Conservation (phyloP, 2,329 filamentous ascomycete species). For the Westerdykella sp. region DNA sequence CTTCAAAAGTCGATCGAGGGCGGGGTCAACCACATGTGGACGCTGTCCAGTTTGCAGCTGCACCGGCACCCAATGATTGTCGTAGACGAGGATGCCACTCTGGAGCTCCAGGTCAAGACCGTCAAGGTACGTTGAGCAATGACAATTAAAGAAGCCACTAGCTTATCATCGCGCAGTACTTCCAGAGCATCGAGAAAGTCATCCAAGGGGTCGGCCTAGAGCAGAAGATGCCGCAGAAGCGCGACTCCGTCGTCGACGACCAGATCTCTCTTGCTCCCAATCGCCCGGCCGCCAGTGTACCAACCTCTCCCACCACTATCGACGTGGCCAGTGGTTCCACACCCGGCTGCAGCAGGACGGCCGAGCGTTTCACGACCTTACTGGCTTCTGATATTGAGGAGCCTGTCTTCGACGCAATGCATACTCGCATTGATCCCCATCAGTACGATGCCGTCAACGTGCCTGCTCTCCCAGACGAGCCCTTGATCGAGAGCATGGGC, state of each 20-base stretch:
- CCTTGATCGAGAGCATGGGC: too few relatives aligned
- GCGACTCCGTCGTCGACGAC: slow-evolving; percentile 30
- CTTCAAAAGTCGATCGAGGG: slow-evolving; percentile 76
- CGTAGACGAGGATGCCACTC: slow-evolving; percentile 65
- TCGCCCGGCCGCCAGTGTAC: too few relatives aligned
- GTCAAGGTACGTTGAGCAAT: slow-evolving; percentile 24
- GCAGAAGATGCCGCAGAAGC: slow-evolving; percentile 38
- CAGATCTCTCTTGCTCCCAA: slow-evolving; percentile 12
- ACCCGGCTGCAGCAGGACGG: too few relatives aligned
- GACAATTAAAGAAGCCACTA: not conserved
- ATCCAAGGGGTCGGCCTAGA: slow-evolving; percentile 41
- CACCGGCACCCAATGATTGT: slow-evolving; percentile 78
- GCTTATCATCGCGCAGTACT: slow-evolving; percentile 33
- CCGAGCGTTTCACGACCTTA: too few relatives aligned
- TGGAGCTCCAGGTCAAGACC: slow-evolving; percentile 45
- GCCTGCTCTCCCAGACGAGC: too few relatives aligned
- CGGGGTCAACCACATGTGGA: slow-evolving; percentile 87
- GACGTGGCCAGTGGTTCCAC: too few relatives aligned
- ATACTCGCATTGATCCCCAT: too few relatives aligned
- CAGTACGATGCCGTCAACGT: too few relatives aligned
- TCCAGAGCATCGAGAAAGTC: slow-evolving; percentile 46
- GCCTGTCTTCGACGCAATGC: too few relatives aligned
- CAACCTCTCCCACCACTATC: too few relatives aligned
- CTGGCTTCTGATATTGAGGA: too few relatives aligned
- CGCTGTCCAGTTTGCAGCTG: slow-evolving; percentile 71